phyloP scores from a whole-genome alignment of 2,329 filamentous ascomycete species.

The Pseudogymnoascus sp. region DNA sequence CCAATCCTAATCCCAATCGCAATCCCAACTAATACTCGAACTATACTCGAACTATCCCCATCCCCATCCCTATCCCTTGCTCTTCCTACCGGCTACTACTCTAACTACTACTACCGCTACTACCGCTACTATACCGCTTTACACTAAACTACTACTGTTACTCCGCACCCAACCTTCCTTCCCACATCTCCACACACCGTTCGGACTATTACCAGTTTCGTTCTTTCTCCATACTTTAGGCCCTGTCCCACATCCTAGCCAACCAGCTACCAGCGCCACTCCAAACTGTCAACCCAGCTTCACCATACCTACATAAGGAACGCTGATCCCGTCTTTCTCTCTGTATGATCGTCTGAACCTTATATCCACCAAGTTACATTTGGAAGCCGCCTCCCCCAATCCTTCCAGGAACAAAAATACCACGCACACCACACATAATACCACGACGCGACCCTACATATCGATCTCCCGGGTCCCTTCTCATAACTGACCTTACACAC shows the following conservation, averaged over 20 bases:
- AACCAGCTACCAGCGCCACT: slow-evolving; percentile 5
- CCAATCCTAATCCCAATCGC: background rate
- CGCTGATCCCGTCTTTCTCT: slow-evolving; percentile 9
- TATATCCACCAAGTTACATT: slow-evolving; percentile 7
- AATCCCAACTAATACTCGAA: background rate
- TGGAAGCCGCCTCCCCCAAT: background rate
- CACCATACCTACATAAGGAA: slow-evolving; percentile 7
- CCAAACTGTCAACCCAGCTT: background rate
- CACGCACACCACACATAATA: too few species aligned
- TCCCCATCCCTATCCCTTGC: background rate
- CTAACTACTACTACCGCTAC: background rate
- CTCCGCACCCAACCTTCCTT: background rate
- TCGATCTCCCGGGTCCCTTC: slow-evolving; percentile 15
- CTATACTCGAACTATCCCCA: background rate
- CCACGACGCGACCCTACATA: background rate
- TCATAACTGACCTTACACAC: slow-evolving; percentile 17
- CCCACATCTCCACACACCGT: background rate
- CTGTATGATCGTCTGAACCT: slow-evolving; percentile 8
- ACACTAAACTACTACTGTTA: background rate
- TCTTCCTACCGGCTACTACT: background rate
- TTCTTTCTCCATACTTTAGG: background rate
- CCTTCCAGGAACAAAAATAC: background rate
- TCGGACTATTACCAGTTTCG: background rate
- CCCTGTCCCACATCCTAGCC: background rate
- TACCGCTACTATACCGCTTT: background rate